Evolutionary conservation across 1,139 yeast species (phyloP), one percentile per base, ranked within the genome.

Genomic region (Scheffersomyces titani): DNA sequence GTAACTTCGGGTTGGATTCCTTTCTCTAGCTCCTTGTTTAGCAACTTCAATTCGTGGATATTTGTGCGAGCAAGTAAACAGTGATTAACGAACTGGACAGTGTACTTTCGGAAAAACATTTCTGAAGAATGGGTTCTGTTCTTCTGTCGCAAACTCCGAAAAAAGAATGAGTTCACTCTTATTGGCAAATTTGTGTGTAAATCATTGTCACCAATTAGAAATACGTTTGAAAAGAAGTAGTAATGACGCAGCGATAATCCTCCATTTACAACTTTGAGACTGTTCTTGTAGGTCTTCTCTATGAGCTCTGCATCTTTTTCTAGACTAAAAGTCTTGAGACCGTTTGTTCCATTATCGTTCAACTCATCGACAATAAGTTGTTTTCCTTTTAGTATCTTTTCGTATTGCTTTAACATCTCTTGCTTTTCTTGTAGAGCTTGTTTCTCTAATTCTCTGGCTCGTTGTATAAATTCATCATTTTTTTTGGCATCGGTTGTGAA

Each of bases 301-400:
- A 63, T 53, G 18, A 56, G 50, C 6, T 51, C 54, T 19, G 48
- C 50, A 52, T 61, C 63, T 3, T 56, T 47, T 13, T 62, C 65
- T 48, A 58, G 49, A 4, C 59, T 47, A 52, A 55, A 60, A 4
- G 54, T 51, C 51, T 58, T 60, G n/a, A 54, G 51, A 3, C 57
- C 57, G 11, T 24, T 40, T 3, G 72, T 59, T 11, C 78, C 78
- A 57, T 72, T 71, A 54, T 72, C 74, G 56, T 66, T 68, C 57
- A 75, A 64, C 58, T 73, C 78, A 1, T 45, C 54, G 30, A 69
- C 20, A 13, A 74, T 49, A 44, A 56, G 51, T 3, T 52, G 50
- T 51, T 63, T 64, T 13, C 54, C 52, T 19, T 24, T 22, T 52
- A 58, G 58, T 55, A 66, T 55, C 30, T 59, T 54, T 19, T 56